Percentiles rank a stretch among this genome's conserved stretches.
phyloP scores from a whole-genome alignment of 2,329 filamentous ascomycete genomes.

The Colletotrichum costaricense region DNA sequence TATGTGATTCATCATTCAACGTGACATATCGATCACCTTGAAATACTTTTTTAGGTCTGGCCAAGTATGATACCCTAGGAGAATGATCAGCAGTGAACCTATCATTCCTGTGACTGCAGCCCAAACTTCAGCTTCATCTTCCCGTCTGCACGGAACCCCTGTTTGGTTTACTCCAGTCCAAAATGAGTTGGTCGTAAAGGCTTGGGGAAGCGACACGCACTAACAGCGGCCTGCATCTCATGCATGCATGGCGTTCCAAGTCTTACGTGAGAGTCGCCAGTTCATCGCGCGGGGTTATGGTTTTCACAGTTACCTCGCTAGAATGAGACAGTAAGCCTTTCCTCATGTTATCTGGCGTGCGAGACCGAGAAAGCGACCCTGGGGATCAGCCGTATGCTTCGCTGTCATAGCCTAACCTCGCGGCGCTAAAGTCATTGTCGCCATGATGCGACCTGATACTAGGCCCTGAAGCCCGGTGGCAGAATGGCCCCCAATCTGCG shows the following conservation, averaged over 20 bases:
- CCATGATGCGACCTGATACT: background rate
- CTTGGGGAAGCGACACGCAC: background rate
- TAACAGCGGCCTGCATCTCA: background rate
- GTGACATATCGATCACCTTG: too few relatives aligned
- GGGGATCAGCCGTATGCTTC: background rate
- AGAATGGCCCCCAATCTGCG: background rate
- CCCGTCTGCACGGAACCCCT: background rate
- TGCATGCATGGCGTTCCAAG: background rate
- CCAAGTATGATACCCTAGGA: too few relatives aligned
- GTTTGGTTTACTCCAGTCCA: background rate
- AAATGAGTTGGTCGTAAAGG: conserved; percentile 19
- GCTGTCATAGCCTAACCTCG: background rate
- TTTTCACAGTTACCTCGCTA: background rate
- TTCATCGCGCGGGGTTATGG: background rate
- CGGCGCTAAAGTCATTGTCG: conserved; percentile 8
- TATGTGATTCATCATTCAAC: too few relatives aligned
- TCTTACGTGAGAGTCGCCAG: conserved; percentile 31
- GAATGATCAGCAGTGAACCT: background rate
- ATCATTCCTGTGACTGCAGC: background rate
- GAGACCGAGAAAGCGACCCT: background rate
- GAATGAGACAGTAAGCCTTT: background rate
- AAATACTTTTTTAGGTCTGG: too few relatives aligned
- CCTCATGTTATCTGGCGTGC: background rate
- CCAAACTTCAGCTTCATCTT: background rate
- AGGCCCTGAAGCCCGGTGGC: conserved; percentile 3